Conservation (phyloP, 192 early-diverging fungal genomes). For the Lobosporangium transversale region DNA sequence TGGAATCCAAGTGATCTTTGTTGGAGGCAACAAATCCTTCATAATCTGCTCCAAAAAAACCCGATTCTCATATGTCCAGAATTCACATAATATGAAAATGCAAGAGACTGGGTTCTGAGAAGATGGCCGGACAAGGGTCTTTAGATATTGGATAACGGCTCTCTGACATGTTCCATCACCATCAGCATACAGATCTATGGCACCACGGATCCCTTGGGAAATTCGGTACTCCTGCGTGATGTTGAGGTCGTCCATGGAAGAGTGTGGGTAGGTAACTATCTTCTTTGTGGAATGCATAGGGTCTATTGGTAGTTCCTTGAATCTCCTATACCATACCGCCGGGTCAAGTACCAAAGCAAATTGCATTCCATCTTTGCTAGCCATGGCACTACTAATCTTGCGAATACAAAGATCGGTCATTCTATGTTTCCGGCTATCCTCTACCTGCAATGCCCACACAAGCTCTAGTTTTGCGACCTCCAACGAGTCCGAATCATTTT, state of each 20-base stretch:
- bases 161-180: background rate
- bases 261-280: background rate
- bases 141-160: slow-evolving; percentile 5
- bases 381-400: background rate
- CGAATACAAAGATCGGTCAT: background rate
- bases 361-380: background rate
- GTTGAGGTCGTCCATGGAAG: background rate
- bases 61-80: slow-evolving; percentile 12
- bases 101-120: background rate
- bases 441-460: background rate
- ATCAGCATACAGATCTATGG: slow-evolving; percentile 9
- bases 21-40: background rate
- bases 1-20: slow-evolving; percentile 18
- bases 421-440: background rate
- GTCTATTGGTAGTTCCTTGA: background rate
- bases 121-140: slow-evolving; percentile 8
- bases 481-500: background rate
- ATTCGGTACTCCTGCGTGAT: slow-evolving; percentile 11
- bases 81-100: slow-evolving; percentile 6
- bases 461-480: background rate
- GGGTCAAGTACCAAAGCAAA: background rate
- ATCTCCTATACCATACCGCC: background rate
- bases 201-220: slow-evolving; percentile 13
- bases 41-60: slow-evolving; percentile 4
- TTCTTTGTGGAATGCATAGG: background rate